These are phyloP conservation scores for Rhizopus arrhizus DNA, from an alignment of 371 early-diverging fungal species.

Conservation along the genomic window DNA sequence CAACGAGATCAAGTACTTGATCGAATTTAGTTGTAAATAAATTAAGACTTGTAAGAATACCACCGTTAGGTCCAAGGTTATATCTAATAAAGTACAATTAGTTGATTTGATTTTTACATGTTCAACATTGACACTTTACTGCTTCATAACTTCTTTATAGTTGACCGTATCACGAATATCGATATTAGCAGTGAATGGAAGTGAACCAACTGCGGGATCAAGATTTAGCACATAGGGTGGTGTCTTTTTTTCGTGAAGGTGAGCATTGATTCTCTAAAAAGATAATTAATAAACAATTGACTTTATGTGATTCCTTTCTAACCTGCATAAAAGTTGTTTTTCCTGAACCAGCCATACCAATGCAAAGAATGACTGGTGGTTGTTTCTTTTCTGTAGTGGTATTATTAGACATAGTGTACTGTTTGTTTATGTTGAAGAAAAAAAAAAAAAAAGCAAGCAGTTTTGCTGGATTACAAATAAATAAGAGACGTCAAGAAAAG, in stretches of 20 bases:
- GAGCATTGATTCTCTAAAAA: constrained; percentile 82
- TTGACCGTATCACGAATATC: constrained; percentile 99
- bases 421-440: too few species aligned
- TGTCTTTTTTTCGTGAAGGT: constrained; percentile 75
- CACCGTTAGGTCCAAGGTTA: constrained; percentile 99
- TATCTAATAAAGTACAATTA: constrained; percentile 59
- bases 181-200: constrained; percentile 96
- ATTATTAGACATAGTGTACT: not conserved
- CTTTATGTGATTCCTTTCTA: not conserved
- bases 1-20: constrained; percentile 86
- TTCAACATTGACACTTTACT: constrained; percentile 57
- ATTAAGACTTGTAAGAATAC: constrained; percentile 96
- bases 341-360: constrained; percentile 99
- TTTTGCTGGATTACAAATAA: too few species aligned
- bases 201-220: constrained; percentile 95
- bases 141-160: constrained; percentile 98
- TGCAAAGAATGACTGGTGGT: constrained; percentile 84
- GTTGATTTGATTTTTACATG: not conserved
- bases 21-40: constrained; percentile 97
- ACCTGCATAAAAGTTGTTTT: constrained; percentile 99
- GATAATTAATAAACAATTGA: not conserved
- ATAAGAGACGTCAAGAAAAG: too few species aligned
- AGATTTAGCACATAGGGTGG: constrained; percentile 94
- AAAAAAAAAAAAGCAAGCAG: too few species aligned
- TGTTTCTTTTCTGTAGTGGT: constrained; percentile 36